Evolutionary conservation across 1,284 basidiomycete genomes (phyloP).

Genomic region (Termitomyces sp.): DNA sequence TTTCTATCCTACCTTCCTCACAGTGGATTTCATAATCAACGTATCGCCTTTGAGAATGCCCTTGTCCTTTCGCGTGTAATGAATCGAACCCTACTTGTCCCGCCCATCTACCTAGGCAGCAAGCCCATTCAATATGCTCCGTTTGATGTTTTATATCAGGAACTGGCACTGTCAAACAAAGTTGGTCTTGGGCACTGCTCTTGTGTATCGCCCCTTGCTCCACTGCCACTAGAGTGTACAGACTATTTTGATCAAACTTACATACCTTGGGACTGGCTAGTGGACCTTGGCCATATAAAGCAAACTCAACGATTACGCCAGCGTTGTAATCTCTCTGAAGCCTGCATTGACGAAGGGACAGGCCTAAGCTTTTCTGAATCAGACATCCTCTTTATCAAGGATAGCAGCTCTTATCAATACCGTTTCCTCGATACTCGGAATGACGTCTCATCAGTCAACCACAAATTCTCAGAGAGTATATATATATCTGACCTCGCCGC

Average conservation of each 20-base stretch:
- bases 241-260: conserved; percentile 55
- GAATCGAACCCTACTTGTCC: conserved; percentile 71
- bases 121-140: conserved; percentile 59
- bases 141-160: conserved; percentile 50
- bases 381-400: conserved; percentile 47
- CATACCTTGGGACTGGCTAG: conserved; percentile 66
- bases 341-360: conserved; percentile 40
- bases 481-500: conserved; percentile 39
- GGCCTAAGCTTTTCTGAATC: conserved; percentile 31
- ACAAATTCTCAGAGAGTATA: conserved; percentile 43
- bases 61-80: conserved; percentile 62
- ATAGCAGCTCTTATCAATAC: conserved; percentile 56
- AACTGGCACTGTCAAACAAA: conserved; percentile 48
- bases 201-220: conserved; percentile 24
- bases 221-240: conserved; percentile 50
- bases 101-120: conserved; percentile 61
- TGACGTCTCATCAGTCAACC: conserved; percentile 23
- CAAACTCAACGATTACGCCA: conserved; percentile 37
- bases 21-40: conserved; percentile 80
- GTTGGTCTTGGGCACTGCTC: conserved; percentile 50
- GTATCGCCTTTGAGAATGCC: conserved; percentile 79
- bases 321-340: conserved; percentile 43
- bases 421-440: conserved; percentile 56
- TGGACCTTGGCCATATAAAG: conserved; percentile 42
- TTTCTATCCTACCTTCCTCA: conserved; percentile 70